A percentile compares a stretch with the other conserved stretches of the same genome.
phyloP scores from a whole-genome alignment of 2,329 filamentous ascomycete genomes.

The Apiospora kogelbergensis region DNA sequence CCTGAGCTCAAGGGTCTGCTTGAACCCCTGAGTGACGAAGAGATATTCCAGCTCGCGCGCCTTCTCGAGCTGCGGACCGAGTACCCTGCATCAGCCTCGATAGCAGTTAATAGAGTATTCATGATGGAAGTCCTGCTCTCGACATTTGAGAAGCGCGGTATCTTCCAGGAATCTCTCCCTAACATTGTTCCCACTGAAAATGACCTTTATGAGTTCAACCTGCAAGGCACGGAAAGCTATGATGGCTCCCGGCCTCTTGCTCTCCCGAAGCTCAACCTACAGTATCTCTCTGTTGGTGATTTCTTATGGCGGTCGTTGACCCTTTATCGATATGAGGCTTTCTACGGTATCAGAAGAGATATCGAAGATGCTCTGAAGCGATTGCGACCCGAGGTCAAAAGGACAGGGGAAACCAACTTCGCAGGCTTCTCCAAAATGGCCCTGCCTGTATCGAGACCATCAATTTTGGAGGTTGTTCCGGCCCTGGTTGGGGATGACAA shows the following conservation, averaged over 20 bases:
- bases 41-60: slow-evolving; percentile 67
- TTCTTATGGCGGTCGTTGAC: slow-evolving; percentile 96
- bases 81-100: slow-evolving; percentile 72
- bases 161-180: slow-evolving; percentile 78
- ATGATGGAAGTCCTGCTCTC: slow-evolving; percentile 72
- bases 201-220: slow-evolving; percentile 73
- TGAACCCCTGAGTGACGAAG: slow-evolving; percentile 68
- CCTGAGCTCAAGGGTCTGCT: slow-evolving; percentile 77
- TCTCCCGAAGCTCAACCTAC: slow-evolving; percentile 90
- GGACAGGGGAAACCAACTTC: slow-evolving; percentile 69
- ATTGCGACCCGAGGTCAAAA: slow-evolving; percentile 67
- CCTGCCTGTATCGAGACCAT: slow-evolving; percentile 79
- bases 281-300: slow-evolving; percentile 92
- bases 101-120: slow-evolving; percentile 64
- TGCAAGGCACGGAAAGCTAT: slow-evolving; percentile 81
- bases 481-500: slow-evolving; percentile 79
- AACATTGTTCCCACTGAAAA: slow-evolving; percentile 82
- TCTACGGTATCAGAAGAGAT: slow-evolving; percentile 91
- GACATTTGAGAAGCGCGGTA: slow-evolving; percentile 72
- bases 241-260: slow-evolving; percentile 85
- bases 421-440: slow-evolving; percentile 90
- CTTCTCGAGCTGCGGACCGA: slow-evolving; percentile 75
- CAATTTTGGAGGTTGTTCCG: slow-evolving; percentile 82
- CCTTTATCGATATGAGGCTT: slow-evolving; percentile 85
- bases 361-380: slow-evolving; percentile 80